Evolutionary conservation across 208 protist genomes (phyloP), one percentile per base, ranked within the genome.

Genomic region (Wallacemonas collosoma): DNA sequence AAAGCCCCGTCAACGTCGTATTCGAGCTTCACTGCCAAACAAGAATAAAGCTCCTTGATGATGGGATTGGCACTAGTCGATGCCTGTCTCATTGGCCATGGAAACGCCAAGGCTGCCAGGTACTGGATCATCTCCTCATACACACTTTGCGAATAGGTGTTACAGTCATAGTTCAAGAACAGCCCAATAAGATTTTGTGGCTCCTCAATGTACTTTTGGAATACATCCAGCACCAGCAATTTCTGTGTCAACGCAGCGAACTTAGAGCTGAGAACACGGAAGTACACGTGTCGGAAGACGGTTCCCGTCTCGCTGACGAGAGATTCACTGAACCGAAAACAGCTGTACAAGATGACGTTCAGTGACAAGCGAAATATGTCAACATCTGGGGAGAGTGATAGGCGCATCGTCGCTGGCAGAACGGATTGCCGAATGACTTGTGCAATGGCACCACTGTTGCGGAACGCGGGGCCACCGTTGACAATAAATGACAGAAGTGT

Each of bases 121-220:
- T 98, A 90, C 66, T 95, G 81, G 44, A 98, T 93, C 81, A 99
- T 96, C 48, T 93, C 86, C 64, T 98, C 95, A 78, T 98, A 98
- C 41, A 99, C 87, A 68, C 97, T 97, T 51, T 91, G 87, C n/a
- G 87, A 88, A 57, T 93, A 77, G 3, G 97, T 83, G 79, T 99
- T 98, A 79, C 98, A 99, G 78, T 99, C 98, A 84, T 99, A 99
- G 86, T 99, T 99, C 54, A 99, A 73, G 72, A 98, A 99, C 14
- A 99, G 86, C 62, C 96, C 91, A 1, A 99, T 80, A n/a, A 99
- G 73, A 35, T 94, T 90, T 75, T 98, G 95, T 55, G 97, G 95
- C 76, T 98, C 91, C 72, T 98, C 92, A 72, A 94, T 98, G 77
- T 98, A 94, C 26, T 84, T 83, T 38, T 75, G 76, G 35, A 98